These are phyloP conservation scores for Syncephalastrum racemosum DNA, from an alignment of 371 early-diverging fungal genomes.

Conservation along the genomic window DNA sequence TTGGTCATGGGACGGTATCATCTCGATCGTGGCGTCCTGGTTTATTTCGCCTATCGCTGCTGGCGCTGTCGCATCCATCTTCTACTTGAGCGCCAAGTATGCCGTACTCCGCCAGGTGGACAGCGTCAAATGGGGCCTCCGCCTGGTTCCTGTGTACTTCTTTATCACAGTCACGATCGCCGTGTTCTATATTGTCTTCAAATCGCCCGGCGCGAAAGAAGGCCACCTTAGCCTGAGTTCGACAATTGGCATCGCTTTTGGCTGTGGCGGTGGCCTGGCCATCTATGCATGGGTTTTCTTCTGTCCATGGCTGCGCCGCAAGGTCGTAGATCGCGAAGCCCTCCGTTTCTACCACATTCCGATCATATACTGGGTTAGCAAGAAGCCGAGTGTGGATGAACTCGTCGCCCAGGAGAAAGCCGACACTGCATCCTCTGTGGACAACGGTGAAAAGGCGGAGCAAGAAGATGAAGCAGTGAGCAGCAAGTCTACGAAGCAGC, in stretches of 20 bases:
- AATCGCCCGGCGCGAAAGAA: slow-evolving; percentile 56
- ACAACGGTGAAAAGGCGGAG: not conserved
- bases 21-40: slow-evolving; percentile 77
- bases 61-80: slow-evolving; percentile 63
- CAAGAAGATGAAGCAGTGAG: slow-evolving; percentile 3
- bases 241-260: slow-evolving; percentile 63
- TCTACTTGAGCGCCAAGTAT: slow-evolving; percentile 69
- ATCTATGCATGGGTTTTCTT: slow-evolving; percentile 61
- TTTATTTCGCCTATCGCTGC: slow-evolving; percentile 72
- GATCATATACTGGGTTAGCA: slow-evolving; percentile 47
- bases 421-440: not conserved
- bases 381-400: slow-evolving; percentile 35
- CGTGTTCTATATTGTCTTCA: slow-evolving; percentile 74
- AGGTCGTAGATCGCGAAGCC: slow-evolving; percentile 63
- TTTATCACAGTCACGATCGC: slow-evolving; percentile 70
- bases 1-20: slow-evolving; percentile 75
- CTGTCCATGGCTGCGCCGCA: slow-evolving; percentile 64
- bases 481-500: not conserved
- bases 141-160: slow-evolving; percentile 81
- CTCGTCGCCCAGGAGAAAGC: slow-evolving; percentile 12
- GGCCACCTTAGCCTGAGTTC: slow-evolving; percentile 38
- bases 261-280: slow-evolving; percentile 53
- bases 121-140: slow-evolving; percentile 73
- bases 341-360: slow-evolving; percentile 72
- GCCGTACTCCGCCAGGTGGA: slow-evolving; percentile 61